Evolutionary conservation across 768 basidiomycete genomes (phyloP), one percentile per base, ranked within the genome.

Genomic region (Leccinellum rugosiceps): DNA sequence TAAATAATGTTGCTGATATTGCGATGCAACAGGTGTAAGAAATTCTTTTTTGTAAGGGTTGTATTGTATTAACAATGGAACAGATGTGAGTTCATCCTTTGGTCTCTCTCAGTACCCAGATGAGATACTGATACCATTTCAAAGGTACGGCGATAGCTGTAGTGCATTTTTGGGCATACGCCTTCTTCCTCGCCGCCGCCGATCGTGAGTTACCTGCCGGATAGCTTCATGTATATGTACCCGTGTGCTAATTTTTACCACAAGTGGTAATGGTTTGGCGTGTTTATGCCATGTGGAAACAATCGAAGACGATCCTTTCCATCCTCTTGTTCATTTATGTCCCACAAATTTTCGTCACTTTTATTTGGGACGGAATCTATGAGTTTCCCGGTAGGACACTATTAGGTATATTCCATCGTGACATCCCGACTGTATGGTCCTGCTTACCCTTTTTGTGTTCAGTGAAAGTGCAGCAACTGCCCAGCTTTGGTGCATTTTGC

Each of bases 111-210:
- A 1, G 17, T 2, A 31, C n/a, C 6, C 3, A 13, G 8, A 48
- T 8, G 9, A 26, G 4, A 30, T 21, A 35, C 19, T 9, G 3
- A 35, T 32, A 3, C 13, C 9, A 30, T 49, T 32, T 17, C 1
- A 2, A 52, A 66, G 63, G 59, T 41, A 52, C 14, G 10, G 46
- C 25, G 0, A 1, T 66, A 10, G 3, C 46, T 17, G 14, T 47
- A 4, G 21, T 61, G 3, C 32, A 50, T 25, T 25, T 53, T n/a
- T 63, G 62, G 63, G 23, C 31, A 28, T 65, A 57, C 3, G 41
- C 50, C 5, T 4, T 67, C 6, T 66, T 66, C 31, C 17, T 61
- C 0, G 56, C 45, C n/a, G 57, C 56, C 21, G 58, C 58, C 2
- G 63, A 67, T 55, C 1, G 65, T 67, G 53, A 59, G 65, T 56